Evolutionary conservation across 495 filamentous ascomycete genomes (phyloP).

Genomic region (Chaetomium fimeti): DNA sequence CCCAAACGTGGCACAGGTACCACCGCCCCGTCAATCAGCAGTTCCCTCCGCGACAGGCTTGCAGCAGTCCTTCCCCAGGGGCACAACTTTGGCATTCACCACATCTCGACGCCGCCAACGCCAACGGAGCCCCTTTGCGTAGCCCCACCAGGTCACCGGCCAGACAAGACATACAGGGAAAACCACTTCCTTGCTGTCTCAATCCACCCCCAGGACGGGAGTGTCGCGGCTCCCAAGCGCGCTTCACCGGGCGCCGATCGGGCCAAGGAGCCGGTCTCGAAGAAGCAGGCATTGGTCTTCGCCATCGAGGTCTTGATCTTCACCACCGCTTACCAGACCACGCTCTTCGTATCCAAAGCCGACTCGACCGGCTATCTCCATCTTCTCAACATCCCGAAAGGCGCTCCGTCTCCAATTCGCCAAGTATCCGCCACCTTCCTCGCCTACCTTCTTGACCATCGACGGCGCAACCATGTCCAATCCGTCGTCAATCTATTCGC

Average conservation of each 20-base stretch:
- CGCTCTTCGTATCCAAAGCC: conserved; percentile 92
- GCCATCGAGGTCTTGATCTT: conserved; percentile 63
- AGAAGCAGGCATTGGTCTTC: conserved; percentile 44
- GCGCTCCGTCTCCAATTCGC: conserved; percentile 69
- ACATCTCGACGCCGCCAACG: conserved; percentile 82
- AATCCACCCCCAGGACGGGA: conserved; percentile 41
- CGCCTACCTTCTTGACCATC: conserved; percentile 64
- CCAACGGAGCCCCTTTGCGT: conserved; percentile 70
- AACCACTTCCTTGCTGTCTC: conserved; percentile 81
- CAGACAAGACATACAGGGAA: conserved; percentile 79
- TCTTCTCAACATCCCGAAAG: conserved; percentile 57
- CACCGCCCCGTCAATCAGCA: conserved; percentile 1
- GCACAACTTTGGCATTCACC: conserved; percentile 70
- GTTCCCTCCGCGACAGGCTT: conserved; percentile 52
- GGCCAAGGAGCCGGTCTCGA: conserved; percentile 20
- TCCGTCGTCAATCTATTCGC: conserved; percentile 90
- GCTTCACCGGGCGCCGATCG: conserved; percentile 34
- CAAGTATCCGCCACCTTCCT: conserved; percentile 74
- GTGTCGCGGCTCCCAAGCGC: conserved; percentile 24
- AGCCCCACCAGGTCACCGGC: conserved; percentile 65
- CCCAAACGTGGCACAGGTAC: conserved; percentile 17
- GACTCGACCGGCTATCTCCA: conserved; percentile 90
- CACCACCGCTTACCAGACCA: conserved; percentile 74
- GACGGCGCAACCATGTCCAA: conserved; percentile 64
- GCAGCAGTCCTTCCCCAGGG: conserved; percentile 68